Base-by-base conservation (phyloP, 257 asterid genomes). In the Orobanche coerulescens region DNA sequence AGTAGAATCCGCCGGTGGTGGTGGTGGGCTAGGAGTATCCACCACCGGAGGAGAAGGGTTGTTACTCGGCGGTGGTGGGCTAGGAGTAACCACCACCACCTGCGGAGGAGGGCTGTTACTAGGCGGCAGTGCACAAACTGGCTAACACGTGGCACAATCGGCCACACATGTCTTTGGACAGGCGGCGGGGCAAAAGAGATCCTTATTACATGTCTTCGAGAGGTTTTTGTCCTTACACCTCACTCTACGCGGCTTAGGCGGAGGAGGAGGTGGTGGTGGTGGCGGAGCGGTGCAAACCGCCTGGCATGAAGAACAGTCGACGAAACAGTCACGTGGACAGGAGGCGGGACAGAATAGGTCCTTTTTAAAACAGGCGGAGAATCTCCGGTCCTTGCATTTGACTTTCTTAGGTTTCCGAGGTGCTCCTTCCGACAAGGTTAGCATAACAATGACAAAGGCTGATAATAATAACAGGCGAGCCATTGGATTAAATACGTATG, bases 331-430 rank as follows among this genome's bases (percentile, higher is more conserved):
- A 1, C 67, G 73, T 2, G 65, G 86, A 33, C 95, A 87, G 10
- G 48, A 15, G 4, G 11, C 49, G 3, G 95, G 94, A 37, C 96
- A 87, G 53, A 19, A 42, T 4, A 75, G 75, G 16, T 75, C 72
- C 51, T 69, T 64, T 0, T 58, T 33, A 76, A 31, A 63, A 60
- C 95, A 82, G 0, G 0, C 2, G 0, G 82, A 22, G 73, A 70
- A 82, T 3, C 54, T 74, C 71, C 30, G 70, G 57, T 86, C 88
- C 54, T 40, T 58, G 46, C 96, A 88, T 73, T 51, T 76, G 7
- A 82, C 82, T 68, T 71, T 81, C 75, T 62, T 69, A 2, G 76
- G 79, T 9, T 66, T 74, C 12, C 33, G 69, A 12, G 78, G 76
- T 13, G 65, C 78, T 2, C 72, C 86, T 33, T 70, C 71, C 3